Evolutionary conservation across 1,284 basidiomycete genomes (phyloP).

Genomic region (Fomitopsis betulina): DNA sequence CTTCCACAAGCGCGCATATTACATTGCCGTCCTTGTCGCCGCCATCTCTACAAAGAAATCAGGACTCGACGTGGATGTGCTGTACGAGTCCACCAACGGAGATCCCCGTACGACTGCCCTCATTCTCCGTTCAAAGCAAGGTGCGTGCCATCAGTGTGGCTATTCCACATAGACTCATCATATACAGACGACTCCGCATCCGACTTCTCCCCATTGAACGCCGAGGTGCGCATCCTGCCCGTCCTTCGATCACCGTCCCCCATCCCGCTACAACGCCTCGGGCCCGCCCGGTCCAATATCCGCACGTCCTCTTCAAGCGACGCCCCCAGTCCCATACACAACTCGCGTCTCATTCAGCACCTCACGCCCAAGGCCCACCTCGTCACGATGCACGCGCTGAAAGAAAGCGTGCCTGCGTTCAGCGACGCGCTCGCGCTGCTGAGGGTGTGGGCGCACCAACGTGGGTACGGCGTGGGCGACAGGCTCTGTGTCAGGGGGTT

Average conservation of each 20-base stretch:
- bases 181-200: conserved; percentile 43
- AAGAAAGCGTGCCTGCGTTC: conserved; percentile 63
- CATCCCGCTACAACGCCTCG: conserved; percentile 64
- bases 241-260: conserved; percentile 53
- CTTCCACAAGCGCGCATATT: conserved; percentile 92
- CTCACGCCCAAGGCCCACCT: conserved; percentile 65
- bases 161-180: not conserved
- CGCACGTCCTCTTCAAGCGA: conserved; percentile 35
- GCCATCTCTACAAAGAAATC: conserved; percentile 47
- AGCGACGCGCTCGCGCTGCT: conserved; percentile 77
- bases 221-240: conserved; percentile 73
- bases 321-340: conserved; percentile 73
- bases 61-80: conserved; percentile 47
- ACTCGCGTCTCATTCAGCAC: conserved; percentile 68
- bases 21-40: conserved; percentile 78
- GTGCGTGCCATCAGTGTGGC: conserved; percentile 31
- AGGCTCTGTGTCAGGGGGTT: conserved; percentile 62
- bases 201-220: conserved; percentile 68
- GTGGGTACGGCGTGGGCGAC: conserved; percentile 65
- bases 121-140: conserved; percentile 52
- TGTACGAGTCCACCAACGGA: conserved; percentile 56
- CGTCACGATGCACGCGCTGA: conserved; percentile 63
- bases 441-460: conserved; percentile 87
- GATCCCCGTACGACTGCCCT: conserved; percentile 71
- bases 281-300: conserved; percentile 74